Evolutionary conservation across 2,329 filamentous ascomycete species (phyloP), one percentile per base, ranked within the genome.

Genomic region (Stachybotrys elegans): DNA sequence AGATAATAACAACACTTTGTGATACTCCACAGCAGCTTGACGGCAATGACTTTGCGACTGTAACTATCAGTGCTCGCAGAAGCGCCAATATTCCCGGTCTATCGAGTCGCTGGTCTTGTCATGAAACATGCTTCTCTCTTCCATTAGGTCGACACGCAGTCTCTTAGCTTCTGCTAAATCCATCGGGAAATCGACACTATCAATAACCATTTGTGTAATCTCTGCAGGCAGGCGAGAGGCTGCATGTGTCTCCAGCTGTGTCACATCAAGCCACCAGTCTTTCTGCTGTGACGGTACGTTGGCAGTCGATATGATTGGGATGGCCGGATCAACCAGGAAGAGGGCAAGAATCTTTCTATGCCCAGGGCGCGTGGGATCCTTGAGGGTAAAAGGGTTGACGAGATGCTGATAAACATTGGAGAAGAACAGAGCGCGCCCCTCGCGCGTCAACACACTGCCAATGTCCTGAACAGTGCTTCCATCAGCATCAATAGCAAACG

Each of bases 341-440:
- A 84, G 61, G 0, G 75, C 77, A 4, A 84, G 60, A 39, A 83
- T 76, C 55, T 78, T 78, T 16, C 78, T 68, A 51, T 83, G 75
- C 3, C 81, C 81, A 0, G 76, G 69, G 17, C 65, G 69, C 0
- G 72, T 69, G 4, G 57, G 59, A 52, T 85, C 79, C 0, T 49
- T 59, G 1, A 84, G 69, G 6, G 57, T 48, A 50, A 83, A 83
- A 1, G 72, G 67, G 6, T 61, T 55, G 2, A 81, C 76, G 3
- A 63, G 62, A 51, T 81, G 76, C 51, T 81, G 77, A 19, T 61
- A 63, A 3, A 67, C 51, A 53, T 76, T 83, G 2, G 79, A 77
- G 52, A 82, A 83, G 27, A 73, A 69, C 4, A 83, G 53, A 3
- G 80, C 57, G 14, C 79, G 70, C 3, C 69, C 72, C 34, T 69